Evolutionary conservation across 2,329 filamentous ascomycete genomes (phyloP), one percentile per base, ranked within the genome.

Genomic region (Trichoderma breve): DNA sequence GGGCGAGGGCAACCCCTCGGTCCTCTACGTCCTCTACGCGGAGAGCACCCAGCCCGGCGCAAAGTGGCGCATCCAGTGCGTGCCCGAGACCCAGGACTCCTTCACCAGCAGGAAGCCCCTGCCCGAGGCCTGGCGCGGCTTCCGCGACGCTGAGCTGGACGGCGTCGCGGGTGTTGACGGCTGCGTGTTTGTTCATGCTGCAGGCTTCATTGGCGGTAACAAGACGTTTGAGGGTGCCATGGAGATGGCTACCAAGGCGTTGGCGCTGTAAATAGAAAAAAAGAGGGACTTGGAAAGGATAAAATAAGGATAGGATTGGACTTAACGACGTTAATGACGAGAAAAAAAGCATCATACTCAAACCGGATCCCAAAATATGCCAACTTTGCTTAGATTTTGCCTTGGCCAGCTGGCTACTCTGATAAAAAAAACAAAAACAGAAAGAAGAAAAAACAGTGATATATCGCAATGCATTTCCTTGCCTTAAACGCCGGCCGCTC

Each of bases 171-270:
- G 91, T 43, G 85, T 94, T 32, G 84, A 85, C 6, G 93, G 95
- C 7, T 91, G 93, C 74, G 91, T 99, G 32, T 99, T 99, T 80
- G 92, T 98, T 34, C 96, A 99, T 80, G 95, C 95, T 4, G 91
- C 92, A 68, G 96, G 96, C 32, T 99, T 99, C 83, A 98, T 98
- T 79, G 96, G 96, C 21, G 96, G 96, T 3, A 97, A 98, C 83
- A 92, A 93, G 86, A 97, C 92, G 0, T 96, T 93, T 78, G 93
- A 97, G 73, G 96, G 96, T 34, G 95, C 90, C 30, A 88, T 93
- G 80, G 89, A 90, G 72, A 97, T 98, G 94, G 94, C 95, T 5
- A 83, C 87, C 81, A 93, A 92, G 86, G 92, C 92, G 2, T 83
- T 93, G 74, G 88, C 83, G 4, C 55, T 58, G 61, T 57, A 55